phyloP scores from a whole-genome alignment of 2,329 filamentous ascomycete species.

The Apiospora rasikravindrae region DNA sequence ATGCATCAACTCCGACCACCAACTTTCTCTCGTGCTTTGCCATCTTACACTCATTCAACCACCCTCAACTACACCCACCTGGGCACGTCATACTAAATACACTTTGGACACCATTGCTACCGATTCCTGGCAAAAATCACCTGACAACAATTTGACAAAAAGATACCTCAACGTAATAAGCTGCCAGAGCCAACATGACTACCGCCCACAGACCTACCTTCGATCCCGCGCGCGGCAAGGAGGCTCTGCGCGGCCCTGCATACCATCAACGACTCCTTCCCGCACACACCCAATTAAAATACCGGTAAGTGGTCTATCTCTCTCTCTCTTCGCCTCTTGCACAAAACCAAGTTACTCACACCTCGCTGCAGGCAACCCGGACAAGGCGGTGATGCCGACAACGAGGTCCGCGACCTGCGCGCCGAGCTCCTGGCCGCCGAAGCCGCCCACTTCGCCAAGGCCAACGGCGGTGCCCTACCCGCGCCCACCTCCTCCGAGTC shows the following conservation, averaged over 20 bases:
- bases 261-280: conserved; percentile 97
- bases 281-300: conserved; percentile 92
- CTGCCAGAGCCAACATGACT: conserved; percentile 57
- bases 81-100: not conserved
- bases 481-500: conserved; percentile 53
- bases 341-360: conserved; percentile 24
- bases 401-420: conserved; percentile 76
- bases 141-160: not conserved
- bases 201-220: conserved; percentile 87
- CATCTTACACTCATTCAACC: conserved; percentile 10
- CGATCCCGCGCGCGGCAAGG: conserved; percentile 93
- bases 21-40: conserved; percentile 1
- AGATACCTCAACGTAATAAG: not conserved
- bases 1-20: not conserved
- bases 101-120: not conserved
- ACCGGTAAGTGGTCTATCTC: conserved; percentile 58
- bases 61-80: conserved; percentile 18
- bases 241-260: conserved; percentile 88
- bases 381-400: conserved; percentile 83
- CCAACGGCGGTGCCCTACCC: conserved; percentile 58
- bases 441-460: conserved; percentile 84
- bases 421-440: conserved; percentile 91
- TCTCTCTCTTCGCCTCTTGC: not conserved
- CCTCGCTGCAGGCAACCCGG: conserved; percentile 69
- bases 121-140: not conserved